Base-by-base conservation (phyloP, 352 stramenopile genomes). In the Phytopythium kandeliae region DNA sequence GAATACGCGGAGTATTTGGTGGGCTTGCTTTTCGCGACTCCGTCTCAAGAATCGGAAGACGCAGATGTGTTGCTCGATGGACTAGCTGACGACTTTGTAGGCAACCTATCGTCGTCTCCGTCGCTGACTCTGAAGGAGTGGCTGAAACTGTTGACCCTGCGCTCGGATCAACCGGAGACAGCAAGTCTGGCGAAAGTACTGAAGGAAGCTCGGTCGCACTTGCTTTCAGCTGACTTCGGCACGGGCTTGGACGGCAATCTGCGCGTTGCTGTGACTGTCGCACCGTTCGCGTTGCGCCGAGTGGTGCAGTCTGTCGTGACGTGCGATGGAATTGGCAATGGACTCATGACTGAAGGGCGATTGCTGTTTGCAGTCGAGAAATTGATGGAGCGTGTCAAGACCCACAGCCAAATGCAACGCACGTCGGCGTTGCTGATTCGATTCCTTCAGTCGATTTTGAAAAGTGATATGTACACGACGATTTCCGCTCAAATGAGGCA, bases 361-460 rank as follows among this genome's bases (percentile, higher is more conserved):
- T 44, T 92, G 35, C 46, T 85, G 21, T 85, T 88, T 38, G 58
- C 68, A 7, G 53, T 92, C 55, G 78, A 92, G 22, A 86, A 81
- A 30, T 60, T 92, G 33, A 53, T 71, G 10, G 55, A 51, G 34
- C 53, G 54, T 46, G 12, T 44, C 37, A 16, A 17, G 37, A 35
- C 40, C n/a, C 63, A 64, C 19, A 34, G 43, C 15, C 31, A 43
- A 22, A 35, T 47, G 12, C 25, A 50, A 10, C 35, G 31, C 2
- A 71, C 57, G 12, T 55, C 74, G 2, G 62, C 73, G 19, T 40
- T 92, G 35, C 63, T 86, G 16, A 58, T 52, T 33, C 74, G 76
- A 2, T 89, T 69, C 38, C 56, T 89, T 22, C 63, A 64, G 17
- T 87, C 78, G 17, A 54, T 89, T 33, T 53, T 81, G 17, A 71